Evolutionary conservation across 495 filamentous ascomycete genomes (phyloP).

Genomic region (Immersiella caudata): DNA sequence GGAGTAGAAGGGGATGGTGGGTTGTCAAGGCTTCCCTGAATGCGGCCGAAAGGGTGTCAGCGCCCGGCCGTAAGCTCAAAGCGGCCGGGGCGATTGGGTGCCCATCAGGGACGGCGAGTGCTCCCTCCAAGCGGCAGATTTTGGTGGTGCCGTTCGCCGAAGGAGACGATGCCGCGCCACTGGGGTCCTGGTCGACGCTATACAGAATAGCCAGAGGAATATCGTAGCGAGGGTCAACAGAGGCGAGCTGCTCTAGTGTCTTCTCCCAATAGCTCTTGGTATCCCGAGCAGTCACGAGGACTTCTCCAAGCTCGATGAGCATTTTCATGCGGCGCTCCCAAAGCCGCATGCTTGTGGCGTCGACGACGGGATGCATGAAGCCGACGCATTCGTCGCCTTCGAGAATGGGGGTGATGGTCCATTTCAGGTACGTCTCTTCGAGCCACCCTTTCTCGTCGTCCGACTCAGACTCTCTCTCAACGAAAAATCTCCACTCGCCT

Average conservation of each 20-base stretch:
- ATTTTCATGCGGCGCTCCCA: constrained; percentile 47
- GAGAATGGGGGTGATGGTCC: constrained; percentile 62
- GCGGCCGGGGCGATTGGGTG: constrained; percentile 55
- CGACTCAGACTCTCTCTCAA: constrained; percentile 46
- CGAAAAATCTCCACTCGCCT: constrained; percentile 45
- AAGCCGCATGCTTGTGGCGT: constrained; percentile 40
- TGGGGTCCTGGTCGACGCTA: constrained; percentile 50
- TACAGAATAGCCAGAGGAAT: constrained; percentile 63
- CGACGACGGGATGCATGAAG: constrained; percentile 40
- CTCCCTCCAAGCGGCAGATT: constrained; percentile 57
- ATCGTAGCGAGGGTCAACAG: constrained; percentile 48
- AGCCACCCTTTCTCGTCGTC: constrained; percentile 47
- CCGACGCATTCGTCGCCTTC: constrained; percentile 54
- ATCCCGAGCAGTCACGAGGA: constrained; percentile 36
- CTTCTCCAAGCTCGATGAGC: constrained; percentile 41
- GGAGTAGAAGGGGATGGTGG: constrained; percentile 56
- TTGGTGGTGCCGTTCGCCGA: constrained; percentile 43
- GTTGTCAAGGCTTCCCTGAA: constrained; percentile 61
- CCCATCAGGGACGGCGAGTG: constrained; percentile 59
- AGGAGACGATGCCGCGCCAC: constrained; percentile 42
- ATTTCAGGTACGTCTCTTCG: constrained; percentile 66
- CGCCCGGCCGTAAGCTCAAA: constrained; percentile 54
- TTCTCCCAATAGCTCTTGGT: constrained; percentile 42
- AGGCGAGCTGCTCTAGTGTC: constrained; percentile 33
- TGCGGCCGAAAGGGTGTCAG: constrained; percentile 54